These are phyloP conservation scores for Nakazawaea ernobii DNA, from an alignment of 805 yeast genomes.

Conservation along the genomic window DNA sequence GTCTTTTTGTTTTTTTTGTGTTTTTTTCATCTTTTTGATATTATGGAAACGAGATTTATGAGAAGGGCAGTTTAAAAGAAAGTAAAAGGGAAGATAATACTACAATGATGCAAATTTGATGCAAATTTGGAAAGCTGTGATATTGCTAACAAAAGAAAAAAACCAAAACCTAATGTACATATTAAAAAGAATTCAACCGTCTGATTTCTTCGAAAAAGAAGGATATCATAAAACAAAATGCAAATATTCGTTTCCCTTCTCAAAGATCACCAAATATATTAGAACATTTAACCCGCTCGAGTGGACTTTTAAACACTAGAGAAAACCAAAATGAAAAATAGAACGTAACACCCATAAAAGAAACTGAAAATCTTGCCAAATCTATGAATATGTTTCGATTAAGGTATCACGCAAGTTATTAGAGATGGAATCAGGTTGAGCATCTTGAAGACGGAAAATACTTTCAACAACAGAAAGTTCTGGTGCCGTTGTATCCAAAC, in stretches of 20 bases:
- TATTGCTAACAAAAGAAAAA: not conserved
- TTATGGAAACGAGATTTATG: too few relatives aligned
- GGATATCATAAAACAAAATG: too few relatives aligned
- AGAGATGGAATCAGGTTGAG: slow-evolving; percentile 80
- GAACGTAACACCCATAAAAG: not conserved
- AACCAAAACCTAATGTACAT: slow-evolving; percentile 8
- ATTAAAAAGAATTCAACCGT: not conserved
- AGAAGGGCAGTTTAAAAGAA: too few relatives aligned
- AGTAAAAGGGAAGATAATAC: too few relatives aligned
- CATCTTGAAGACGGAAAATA: slow-evolving; percentile 89
- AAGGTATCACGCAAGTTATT: slow-evolving; percentile 86
- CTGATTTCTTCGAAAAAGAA: too few relatives aligned
- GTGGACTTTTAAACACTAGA: not conserved
- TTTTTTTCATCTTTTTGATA: too few relatives aligned
- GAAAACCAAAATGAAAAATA: not conserved
- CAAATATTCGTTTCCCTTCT: not conserved
- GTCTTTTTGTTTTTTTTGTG: too few relatives aligned
- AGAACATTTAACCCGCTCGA: too few relatives aligned
- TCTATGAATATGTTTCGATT: slow-evolving; percentile 81
- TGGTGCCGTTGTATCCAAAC: slow-evolving; percentile 97
- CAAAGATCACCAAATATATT: not conserved
- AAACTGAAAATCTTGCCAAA: not conserved
- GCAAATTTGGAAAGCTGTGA: not conserved
- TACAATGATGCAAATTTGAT: not conserved
- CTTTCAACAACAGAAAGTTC: slow-evolving; percentile 95